Percentiles rank a stretch among this genome's conserved stretches.
These are phyloP conservation scores for Cordia subcordata DNA, from an alignment of 257 asterid genomes.

Conservation along the genomic window DNA sequence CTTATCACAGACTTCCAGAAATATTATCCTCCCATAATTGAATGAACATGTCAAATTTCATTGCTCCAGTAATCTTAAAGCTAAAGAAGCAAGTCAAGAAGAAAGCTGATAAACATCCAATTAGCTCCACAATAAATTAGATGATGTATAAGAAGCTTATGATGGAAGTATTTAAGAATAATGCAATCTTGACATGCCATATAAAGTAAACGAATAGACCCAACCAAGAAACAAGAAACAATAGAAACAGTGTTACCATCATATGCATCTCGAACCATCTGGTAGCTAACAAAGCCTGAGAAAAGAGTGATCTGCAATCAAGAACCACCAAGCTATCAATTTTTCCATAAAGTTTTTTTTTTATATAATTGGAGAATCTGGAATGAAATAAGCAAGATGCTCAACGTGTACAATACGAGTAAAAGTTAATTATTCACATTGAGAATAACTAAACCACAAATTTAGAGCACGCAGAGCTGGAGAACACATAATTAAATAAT, in stretches of 20 bases:
- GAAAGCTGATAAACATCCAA: too few relatives aligned
- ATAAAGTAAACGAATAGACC: not conserved
- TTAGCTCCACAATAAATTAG: too few relatives aligned
- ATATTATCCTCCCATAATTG: too few relatives aligned
- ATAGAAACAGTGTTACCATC: constrained; percentile 62
- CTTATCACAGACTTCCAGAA: too few relatives aligned
- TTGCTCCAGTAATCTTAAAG: too few relatives aligned
- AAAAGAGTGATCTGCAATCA: constrained; percentile 77
- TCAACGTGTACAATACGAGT: not conserved
- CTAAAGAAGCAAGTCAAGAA: too few relatives aligned
- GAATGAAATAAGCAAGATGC: not conserved
- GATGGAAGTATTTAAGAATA: not conserved
- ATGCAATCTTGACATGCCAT: not conserved
- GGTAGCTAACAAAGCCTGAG: constrained; percentile 95
- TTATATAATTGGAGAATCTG: not conserved
- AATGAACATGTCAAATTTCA: too few relatives aligned
- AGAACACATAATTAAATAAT: too few relatives aligned
- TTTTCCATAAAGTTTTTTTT: not conserved
- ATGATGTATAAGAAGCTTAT: too few relatives aligned
- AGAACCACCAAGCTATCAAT: constrained; percentile 20
- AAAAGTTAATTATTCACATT: not conserved
- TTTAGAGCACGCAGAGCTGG: too few relatives aligned
- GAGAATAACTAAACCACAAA: not conserved
- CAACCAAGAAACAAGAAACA: not conserved
- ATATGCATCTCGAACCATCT: constrained; percentile 97